Conservation (phyloP, 106 monocot species). For the Dendrobium catenatum region DNA sequence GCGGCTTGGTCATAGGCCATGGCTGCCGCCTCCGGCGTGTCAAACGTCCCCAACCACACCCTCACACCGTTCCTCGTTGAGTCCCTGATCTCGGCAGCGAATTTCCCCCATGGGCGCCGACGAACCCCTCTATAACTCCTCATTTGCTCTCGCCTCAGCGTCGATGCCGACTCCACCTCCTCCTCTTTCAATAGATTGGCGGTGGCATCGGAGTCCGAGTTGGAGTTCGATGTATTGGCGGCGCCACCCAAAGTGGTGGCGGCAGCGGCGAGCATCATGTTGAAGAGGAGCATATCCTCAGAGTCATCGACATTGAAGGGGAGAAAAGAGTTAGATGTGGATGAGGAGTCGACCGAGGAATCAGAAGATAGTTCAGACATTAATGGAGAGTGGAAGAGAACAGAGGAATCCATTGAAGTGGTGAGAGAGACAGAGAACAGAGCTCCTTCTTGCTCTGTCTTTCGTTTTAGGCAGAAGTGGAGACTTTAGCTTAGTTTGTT, state of each 20-base stretch:
- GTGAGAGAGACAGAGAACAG: neutral
- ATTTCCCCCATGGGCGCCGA: constrained; percentile 36
- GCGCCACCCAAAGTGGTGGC: neutral
- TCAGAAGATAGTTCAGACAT: neutral
- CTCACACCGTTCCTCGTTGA: constrained; percentile 23
- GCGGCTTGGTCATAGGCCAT: constrained; percentile 38
- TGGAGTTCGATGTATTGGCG: neutral
- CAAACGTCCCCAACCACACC: constrained; percentile 40
- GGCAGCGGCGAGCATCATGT: constrained; percentile 24
- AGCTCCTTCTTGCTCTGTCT: neutral
- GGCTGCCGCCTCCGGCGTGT: constrained; percentile 32
- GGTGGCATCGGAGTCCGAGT: neutral
- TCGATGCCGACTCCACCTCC: constrained; percentile 2
- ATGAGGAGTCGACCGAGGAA: constrained; percentile 12
- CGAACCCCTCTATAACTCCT: constrained; percentile 28
- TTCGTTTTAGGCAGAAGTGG: neutral
- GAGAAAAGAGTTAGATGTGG: constrained; percentile 13
- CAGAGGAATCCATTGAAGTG: neutral
- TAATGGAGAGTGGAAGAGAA: constrained; percentile 5
- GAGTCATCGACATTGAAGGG: constrained; percentile 64
- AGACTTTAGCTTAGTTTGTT: no score
- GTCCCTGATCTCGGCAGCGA: constrained; percentile 36
- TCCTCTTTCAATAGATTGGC: neutral
- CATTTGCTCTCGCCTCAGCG: neutral
- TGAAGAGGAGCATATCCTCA: constrained; percentile 55